phyloP scores from a whole-genome alignment of 108 stramenopile species.

The Cyclotella sp. region DNA sequence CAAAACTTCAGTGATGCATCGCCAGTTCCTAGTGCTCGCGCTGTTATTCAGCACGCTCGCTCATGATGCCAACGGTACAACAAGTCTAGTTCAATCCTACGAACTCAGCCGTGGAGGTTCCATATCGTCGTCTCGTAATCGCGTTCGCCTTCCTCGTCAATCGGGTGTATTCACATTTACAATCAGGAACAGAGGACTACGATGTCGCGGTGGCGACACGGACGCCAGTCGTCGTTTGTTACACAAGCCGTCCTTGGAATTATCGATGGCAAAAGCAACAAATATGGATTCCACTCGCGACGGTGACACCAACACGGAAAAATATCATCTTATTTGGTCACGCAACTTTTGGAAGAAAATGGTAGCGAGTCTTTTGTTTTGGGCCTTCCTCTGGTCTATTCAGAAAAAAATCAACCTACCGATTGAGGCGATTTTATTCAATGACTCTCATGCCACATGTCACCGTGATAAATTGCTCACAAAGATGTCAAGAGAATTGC shows the following conservation, averaged over 20 bases:
- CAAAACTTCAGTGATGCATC: background rate
- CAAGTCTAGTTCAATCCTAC: background rate
- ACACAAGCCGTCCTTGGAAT: background rate
- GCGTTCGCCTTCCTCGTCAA: no score
- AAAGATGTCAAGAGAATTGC: background rate
- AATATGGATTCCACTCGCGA: background rate
- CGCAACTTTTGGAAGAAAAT: slow-evolving; percentile 45
- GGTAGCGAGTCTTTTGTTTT: slow-evolving; percentile 15
- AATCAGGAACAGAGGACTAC: no score
- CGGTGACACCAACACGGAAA: background rate
- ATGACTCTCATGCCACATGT: slow-evolving; percentile 3
- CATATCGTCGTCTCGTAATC: background rate
- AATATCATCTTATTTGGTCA: slow-evolving; percentile 50
- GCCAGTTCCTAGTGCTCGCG: background rate
- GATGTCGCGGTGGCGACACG: no score
- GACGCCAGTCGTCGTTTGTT: background rate
- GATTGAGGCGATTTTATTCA: background rate
- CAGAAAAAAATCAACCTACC: background rate
- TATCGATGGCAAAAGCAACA: background rate
- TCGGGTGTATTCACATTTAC: no score
- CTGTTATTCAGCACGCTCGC: background rate
- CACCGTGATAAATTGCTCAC: slow-evolving; percentile 1
- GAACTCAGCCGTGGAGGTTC: background rate
- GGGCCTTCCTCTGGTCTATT: slow-evolving; percentile 3
- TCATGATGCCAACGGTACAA: background rate